Evolutionary conservation across 1,139 yeast species (phyloP).

Genomic region (Geotrichum aggregatum): DNA sequence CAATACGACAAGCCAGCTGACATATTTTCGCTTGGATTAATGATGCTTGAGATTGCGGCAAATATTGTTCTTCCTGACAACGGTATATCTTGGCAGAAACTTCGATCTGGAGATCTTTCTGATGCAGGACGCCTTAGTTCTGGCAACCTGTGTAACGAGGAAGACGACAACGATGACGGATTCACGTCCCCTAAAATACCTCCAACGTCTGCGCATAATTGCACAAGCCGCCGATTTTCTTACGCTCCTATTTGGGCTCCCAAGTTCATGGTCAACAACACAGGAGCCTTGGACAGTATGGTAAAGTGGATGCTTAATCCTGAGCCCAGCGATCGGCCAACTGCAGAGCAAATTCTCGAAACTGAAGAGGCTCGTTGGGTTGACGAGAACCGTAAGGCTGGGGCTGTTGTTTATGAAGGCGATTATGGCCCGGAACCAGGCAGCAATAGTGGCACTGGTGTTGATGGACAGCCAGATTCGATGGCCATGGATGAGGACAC

Average conservation of each 20-base stretch:
- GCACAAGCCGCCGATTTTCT: conserved; percentile 3
- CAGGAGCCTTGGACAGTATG: conserved; percentile 67
- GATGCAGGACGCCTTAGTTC: conserved; percentile 90
- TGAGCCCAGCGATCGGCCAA: conserved; percentile 75
- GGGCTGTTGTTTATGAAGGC: conserved; percentile 94
- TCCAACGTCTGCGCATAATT: conserved; percentile 3
- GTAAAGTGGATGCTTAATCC: conserved; percentile 92
- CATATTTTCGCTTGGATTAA: conserved; percentile 84
- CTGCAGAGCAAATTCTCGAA: conserved; percentile 63
- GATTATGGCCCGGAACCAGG: conserved; percentile 82
- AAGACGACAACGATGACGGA: conserved; percentile 1
- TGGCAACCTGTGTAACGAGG: conserved; percentile 45
- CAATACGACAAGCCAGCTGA: conserved; percentile 90
- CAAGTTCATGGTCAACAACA: conserved; percentile 67
- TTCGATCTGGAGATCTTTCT: conserved; percentile 89
- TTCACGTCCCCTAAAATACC: conserved; percentile 8
- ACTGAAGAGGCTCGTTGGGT: conserved; percentile 73
- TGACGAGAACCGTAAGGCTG: conserved; percentile 81
- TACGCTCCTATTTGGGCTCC: conserved; percentile 78
- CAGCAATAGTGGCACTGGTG: neutral
- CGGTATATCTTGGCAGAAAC: conserved; percentile 94
- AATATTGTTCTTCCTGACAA: conserved; percentile 92
- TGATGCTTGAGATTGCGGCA: conserved; percentile 93
- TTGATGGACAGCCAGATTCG: conserved; percentile 18
- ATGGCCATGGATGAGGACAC: conserved; percentile 27